Evolutionary conservation across 140 eudicot genomes (phyloP), one percentile per base, ranked within the genome.

Genomic region (Bidens hawaiensis): DNA sequence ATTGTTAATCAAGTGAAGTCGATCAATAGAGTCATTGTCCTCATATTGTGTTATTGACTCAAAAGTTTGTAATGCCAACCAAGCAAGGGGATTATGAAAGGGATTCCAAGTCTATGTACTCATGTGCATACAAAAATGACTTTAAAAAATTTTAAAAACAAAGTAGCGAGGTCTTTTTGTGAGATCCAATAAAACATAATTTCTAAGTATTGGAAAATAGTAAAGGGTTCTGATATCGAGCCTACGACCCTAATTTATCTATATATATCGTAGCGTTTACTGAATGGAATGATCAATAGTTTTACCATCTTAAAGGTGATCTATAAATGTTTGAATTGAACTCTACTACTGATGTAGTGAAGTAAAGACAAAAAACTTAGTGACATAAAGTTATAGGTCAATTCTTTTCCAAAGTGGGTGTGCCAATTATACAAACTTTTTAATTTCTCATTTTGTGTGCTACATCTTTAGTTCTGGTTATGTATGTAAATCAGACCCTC

Each of bases 21-120:
- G 36, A 23, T 50, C n/a, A n/a, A n/a, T n/a, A n/a, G n/a, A 11
- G 56, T 47, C 73, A 65, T 65, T 40, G 73, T 73, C 73, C 42
- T 57, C 78, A 73, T 73, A 55, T 65, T 65, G 72, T 57, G 68
- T 73, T 73, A 25, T 73, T 73, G 73, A 73, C 78, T 73, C 73
- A 65, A 36, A 73, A 46, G 63, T 46, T 68, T 73, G 68, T 65
- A 49, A 24, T 46, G 12, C 40, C 57, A 73, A 65, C 78, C 43
- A 73, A 73, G 62, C 73, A 65, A 46, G 56, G 45, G 61, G 34
- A 22, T 41, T 73, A 22, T 56, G 53, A 46, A 46, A 38, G 50
- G 73, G 65, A 65, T 47, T 65, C 78, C 78, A 73, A 17, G 78
- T 73, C 78, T n/a, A 73, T n/a, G n/a, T n/a, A n/a, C n/a, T n/a